Evolutionary conservation across 768 basidiomycete genomes (phyloP).

Genomic region (Boletus insuetus): DNA sequence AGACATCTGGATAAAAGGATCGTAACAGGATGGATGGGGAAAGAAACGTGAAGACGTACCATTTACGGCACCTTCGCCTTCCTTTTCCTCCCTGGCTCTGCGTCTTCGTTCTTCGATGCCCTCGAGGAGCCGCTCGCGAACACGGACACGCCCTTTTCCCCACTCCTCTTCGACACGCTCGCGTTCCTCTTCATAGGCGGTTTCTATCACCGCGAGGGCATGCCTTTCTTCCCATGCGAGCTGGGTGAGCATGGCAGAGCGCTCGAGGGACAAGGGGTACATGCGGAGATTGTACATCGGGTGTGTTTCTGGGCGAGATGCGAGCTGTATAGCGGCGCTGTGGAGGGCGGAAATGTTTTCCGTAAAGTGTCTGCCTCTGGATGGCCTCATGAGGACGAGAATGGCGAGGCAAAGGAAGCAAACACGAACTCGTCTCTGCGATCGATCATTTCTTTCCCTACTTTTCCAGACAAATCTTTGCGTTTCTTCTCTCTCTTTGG

Average conservation of each 20-base stretch:
- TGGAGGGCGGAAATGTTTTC: conserved; percentile 64
- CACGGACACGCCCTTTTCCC: conserved; percentile 68
- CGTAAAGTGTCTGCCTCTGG: conserved; percentile 57
- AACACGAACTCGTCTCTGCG: conserved; percentile 67
- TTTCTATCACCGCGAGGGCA: conserved; percentile 61
- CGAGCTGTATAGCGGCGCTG: conserved; percentile 55
- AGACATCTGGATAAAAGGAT: conserved; percentile 52
- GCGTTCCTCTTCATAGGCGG: conserved; percentile 75
- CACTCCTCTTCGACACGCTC: conserved; percentile 82
- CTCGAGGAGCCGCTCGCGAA: conserved; percentile 75
- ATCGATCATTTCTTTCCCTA: conserved; percentile 72
- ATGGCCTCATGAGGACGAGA: conserved; percentile 11
- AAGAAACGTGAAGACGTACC: conserved; percentile 39
- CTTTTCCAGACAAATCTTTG: conserved; percentile 65
- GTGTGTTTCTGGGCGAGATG: conserved; percentile 64
- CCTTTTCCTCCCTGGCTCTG: conserved; percentile 83
- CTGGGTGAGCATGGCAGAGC: conserved; percentile 69
- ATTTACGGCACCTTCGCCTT: conserved; percentile 77
- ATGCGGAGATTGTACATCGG: conserved; percentile 68
- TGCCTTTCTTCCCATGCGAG: conserved; percentile 66
- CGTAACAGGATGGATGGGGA: conserved; percentile 3
- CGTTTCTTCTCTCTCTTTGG: conserved; percentile 63
- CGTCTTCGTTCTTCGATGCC: conserved; percentile 81
- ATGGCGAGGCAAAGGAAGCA: neutral
- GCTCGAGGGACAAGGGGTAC: conserved; percentile 71